A percentile compares a stretch with the other conserved stretches of the same genome.
phyloP scores from a whole-genome alignment of 2,329 filamentous ascomycete species.

The Aureobasidium sp. region DNA sequence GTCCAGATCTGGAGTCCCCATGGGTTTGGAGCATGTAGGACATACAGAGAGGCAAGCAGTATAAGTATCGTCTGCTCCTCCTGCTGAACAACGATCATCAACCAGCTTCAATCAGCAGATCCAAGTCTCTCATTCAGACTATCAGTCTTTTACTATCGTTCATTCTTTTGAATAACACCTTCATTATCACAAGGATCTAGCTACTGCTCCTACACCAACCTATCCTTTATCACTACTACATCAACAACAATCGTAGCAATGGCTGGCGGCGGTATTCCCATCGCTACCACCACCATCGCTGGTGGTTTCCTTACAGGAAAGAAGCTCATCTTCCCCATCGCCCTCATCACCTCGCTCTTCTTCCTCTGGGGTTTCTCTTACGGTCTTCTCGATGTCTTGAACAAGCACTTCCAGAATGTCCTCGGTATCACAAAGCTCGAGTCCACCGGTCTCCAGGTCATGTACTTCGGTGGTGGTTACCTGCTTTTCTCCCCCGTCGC shows the following conservation, averaged over 20 bases:
- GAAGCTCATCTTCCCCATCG: conserved; percentile 44
- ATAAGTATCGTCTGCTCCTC: conserved; percentile 10
- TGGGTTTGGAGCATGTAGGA: background rate
- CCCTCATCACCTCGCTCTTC: conserved; percentile 42
- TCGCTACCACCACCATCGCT: conserved; percentile 31
- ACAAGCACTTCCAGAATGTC: conserved; percentile 33
- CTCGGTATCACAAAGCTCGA: conserved; percentile 35
- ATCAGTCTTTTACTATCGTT: conserved; percentile 5
- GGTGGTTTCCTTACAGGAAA: conserved; percentile 39
- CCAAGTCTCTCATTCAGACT: conserved; percentile 15
- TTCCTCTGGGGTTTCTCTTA: conserved; percentile 38
- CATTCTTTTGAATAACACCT: conserved; percentile 9
- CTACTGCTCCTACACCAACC: background rate
- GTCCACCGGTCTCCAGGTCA: conserved; percentile 36
- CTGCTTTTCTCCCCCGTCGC: conserved; percentile 37
- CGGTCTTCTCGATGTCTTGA: conserved; percentile 31
- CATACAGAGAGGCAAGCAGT: background rate
- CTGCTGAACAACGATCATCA: background rate
- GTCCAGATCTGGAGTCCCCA: conserved; percentile 15
- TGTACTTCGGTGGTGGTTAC: conserved; percentile 39
- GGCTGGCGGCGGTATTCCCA: conserved; percentile 36
- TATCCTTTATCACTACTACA: background rate
- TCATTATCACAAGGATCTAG: conserved; percentile 11
- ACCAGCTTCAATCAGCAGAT: conserved; percentile 12
- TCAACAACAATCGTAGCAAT: conserved; percentile 25